Conservation (phyloP, 768 basidiomycete species). For the Auriscalpium vulgare region DNA sequence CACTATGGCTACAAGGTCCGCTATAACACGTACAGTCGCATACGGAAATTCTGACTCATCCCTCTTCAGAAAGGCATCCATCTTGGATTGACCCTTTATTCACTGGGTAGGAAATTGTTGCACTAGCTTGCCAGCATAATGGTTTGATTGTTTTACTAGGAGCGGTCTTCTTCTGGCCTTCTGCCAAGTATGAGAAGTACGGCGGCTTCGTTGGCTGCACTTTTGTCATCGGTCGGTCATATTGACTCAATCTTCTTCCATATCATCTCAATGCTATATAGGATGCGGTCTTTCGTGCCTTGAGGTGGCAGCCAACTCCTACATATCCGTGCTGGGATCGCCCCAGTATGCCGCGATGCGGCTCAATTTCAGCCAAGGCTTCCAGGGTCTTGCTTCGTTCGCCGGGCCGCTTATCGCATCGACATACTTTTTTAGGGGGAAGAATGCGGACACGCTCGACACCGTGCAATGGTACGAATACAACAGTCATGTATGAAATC, state of each 20-base stretch:
- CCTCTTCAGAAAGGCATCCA: slow-evolving; percentile 47
- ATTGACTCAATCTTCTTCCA: background rate
- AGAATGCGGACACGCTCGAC: slow-evolving; percentile 49
- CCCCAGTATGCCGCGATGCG: slow-evolving; percentile 67
- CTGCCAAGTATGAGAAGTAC: slow-evolving; percentile 57
- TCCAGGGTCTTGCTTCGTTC: slow-evolving; percentile 70
- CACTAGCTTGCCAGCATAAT: slow-evolving; percentile 17
- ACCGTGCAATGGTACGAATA: slow-evolving; percentile 54
- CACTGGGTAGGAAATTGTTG: slow-evolving; percentile 32
- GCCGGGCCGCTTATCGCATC: slow-evolving; percentile 69
- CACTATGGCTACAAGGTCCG: slow-evolving; percentile 56
- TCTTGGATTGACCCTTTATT: slow-evolving; percentile 50
- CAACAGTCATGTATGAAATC: background rate
- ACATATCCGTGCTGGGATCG: slow-evolving; percentile 60
- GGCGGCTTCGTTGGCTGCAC: slow-evolving; percentile 72
- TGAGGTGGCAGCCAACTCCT: slow-evolving; percentile 76
- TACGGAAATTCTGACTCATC: background rate
- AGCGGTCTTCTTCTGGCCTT: slow-evolving; percentile 76
- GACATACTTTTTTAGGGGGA: slow-evolving; percentile 64
- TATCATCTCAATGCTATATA: slow-evolving; percentile 15
- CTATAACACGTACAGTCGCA: background rate
- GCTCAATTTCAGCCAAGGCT: slow-evolving; percentile 74
- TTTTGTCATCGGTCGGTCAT: slow-evolving; percentile 48
- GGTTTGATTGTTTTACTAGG: slow-evolving; percentile 28
- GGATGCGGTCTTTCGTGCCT: slow-evolving; percentile 60